These are phyloP conservation scores for Yarrowia yakushimensis DNA, from an alignment of 805 yeast genomes.

Conservation along the genomic window DNA sequence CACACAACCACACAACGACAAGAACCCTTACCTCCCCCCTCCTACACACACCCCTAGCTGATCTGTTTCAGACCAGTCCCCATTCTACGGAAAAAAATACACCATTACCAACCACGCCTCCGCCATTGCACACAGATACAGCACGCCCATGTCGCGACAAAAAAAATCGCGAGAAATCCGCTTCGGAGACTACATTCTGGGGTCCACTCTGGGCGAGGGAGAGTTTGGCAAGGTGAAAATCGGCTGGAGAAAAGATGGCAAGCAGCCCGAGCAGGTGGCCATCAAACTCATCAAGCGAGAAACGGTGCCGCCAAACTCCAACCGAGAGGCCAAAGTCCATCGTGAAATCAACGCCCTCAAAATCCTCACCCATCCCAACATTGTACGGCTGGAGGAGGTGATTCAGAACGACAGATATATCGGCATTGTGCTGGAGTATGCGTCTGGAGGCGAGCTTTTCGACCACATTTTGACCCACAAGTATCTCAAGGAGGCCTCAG, in stretches of 20 bases:
- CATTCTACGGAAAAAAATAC: no score
- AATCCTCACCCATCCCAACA: slow-evolving; percentile 82
- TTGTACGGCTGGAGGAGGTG: slow-evolving; percentile 86
- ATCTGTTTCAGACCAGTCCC: no score
- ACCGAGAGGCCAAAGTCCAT: slow-evolving; percentile 82
- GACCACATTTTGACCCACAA: slow-evolving; percentile 86
- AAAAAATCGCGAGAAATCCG: slow-evolving; percentile 41
- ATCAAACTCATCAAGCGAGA: slow-evolving; percentile 88
- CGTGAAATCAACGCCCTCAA: slow-evolving; percentile 89
- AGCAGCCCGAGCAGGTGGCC: slow-evolving; percentile 54
- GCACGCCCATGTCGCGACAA: neutral
- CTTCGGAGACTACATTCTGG: slow-evolving; percentile 86
- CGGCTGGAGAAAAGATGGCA: slow-evolving; percentile 88
- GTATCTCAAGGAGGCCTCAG: slow-evolving; percentile 79
- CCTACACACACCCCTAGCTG: no score
- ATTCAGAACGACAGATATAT: slow-evolving; percentile 91
- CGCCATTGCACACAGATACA: neutral
- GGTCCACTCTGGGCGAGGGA: slow-evolving; percentile 95
- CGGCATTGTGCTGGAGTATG: slow-evolving; percentile 94
- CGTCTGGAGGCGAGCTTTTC: slow-evolving; percentile 95
- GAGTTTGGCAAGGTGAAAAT: slow-evolving; percentile 97
- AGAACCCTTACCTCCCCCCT: neutral
- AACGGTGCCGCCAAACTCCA: slow-evolving; percentile 79
- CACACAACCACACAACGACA: neutral
- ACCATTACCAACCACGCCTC: neutral